These are phyloP conservation scores for Aegilops umbellulata DNA, from an alignment of 176 grass and related monocot species.

Conservation along the genomic window DNA sequence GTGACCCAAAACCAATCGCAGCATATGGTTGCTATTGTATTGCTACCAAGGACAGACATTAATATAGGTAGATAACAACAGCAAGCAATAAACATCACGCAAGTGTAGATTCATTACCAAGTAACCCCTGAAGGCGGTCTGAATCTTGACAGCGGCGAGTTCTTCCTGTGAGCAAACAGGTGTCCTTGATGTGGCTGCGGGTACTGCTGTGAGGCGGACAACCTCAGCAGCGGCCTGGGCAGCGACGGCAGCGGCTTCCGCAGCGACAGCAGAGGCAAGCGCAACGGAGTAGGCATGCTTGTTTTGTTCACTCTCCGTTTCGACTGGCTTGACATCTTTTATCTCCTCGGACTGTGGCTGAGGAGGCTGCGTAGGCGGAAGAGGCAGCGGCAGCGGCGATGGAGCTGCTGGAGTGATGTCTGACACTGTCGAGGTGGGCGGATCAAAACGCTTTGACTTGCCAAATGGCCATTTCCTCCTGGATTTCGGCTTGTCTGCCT, in stretches of 20 bases:
- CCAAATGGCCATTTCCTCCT: constrained; percentile 64
- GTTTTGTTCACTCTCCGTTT: constrained; percentile 57
- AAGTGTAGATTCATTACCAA: constrained; percentile 49
- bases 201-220: constrained; percentile 65
- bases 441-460: constrained; percentile 41
- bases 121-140: constrained; percentile 84
- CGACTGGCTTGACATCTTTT: constrained; percentile 52
- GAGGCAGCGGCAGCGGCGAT: not conserved
- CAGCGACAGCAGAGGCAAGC: constrained; percentile 72
- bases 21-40: not conserved
- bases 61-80: constrained; percentile 8
- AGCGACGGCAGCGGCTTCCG: constrained; percentile 83
- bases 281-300: constrained; percentile 83
- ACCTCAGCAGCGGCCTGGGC: constrained; percentile 87
- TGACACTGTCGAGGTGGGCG: constrained; percentile 24
- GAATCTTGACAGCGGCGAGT: constrained; percentile 76
- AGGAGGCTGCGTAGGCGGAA: constrained; percentile 21
- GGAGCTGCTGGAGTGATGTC: constrained; percentile 26
- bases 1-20: not conserved
- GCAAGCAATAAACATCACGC: not conserved
- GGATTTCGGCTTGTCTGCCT: constrained; percentile 47
- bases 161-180: constrained; percentile 57
- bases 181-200: constrained; percentile 27
- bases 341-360: constrained; percentile 45
- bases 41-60: not conserved